phyloP scores from a whole-genome alignment of 2,329 filamentous ascomycete species.

The Cercospora citrullina region DNA sequence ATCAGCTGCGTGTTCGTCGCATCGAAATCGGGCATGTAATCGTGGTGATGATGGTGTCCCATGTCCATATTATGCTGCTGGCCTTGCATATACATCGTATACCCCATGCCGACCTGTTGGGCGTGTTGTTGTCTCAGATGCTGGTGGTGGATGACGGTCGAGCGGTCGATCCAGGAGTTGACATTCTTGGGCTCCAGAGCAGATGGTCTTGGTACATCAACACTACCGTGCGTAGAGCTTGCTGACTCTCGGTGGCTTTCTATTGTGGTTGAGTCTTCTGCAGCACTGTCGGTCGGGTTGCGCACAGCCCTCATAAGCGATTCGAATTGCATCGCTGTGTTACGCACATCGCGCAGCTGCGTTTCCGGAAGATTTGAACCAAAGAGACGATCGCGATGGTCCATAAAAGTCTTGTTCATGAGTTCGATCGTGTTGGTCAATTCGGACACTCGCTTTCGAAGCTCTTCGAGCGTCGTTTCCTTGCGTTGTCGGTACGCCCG shows the following conservation, averaged over 20 bases:
- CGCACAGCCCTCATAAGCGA: slow-evolving; percentile 27
- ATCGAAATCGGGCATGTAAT: slow-evolving; percentile 11
- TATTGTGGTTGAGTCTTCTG: not conserved
- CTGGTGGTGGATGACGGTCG: slow-evolving; percentile 15
- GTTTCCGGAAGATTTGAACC: slow-evolving; percentile 23
- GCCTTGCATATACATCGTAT: slow-evolving; percentile 28
- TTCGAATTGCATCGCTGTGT: slow-evolving; percentile 24
- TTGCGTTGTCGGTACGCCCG: slow-evolving; percentile 82
- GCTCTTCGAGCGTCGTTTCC: slow-evolving; percentile 72
- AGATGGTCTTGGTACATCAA: not conserved
- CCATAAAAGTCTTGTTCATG: slow-evolving; percentile 71
- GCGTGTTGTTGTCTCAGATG: slow-evolving; percentile 7
- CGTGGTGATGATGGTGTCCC: not conserved
- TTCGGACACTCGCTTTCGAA: slow-evolving; percentile 68
- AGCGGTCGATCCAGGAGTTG: slow-evolving; percentile 32
- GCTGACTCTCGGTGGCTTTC: not conserved
- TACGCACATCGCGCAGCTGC: slow-evolving; percentile 29
- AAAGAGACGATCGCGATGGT: slow-evolving; percentile 32
- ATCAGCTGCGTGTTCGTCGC: not conserved
- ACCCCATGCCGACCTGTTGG: slow-evolving; percentile 30
- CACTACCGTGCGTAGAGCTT: slow-evolving; percentile 1
- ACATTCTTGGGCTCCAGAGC: slow-evolving; percentile 28
- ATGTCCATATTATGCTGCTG: not conserved
- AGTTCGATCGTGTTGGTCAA: slow-evolving; percentile 70
- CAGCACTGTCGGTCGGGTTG: slow-evolving; percentile 26